Conservation (phyloP, 1,284 basidiomycete species). For the Coniferiporia weirii region DNA sequence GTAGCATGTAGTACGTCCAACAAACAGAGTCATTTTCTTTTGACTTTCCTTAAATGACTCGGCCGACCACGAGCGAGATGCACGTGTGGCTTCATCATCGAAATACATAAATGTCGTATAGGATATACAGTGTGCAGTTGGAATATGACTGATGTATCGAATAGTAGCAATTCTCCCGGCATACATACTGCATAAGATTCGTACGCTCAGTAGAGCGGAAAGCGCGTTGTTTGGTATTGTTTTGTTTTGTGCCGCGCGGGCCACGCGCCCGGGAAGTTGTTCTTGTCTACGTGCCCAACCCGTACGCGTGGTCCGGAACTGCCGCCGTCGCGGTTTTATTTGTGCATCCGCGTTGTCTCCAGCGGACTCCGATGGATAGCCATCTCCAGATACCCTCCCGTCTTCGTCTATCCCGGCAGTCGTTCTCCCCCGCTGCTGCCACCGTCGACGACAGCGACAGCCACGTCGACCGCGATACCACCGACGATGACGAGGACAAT, state of each 20-base stretch:
- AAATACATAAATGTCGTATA: too few species aligned
- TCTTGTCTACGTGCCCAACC: constrained; percentile 1
- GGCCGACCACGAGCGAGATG: too few species aligned
- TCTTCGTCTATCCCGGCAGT: constrained; percentile 23
- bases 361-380: constrained; percentile 1
- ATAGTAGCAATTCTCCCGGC: too few species aligned
- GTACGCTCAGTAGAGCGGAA: neutral
- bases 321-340: neutral
- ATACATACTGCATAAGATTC: neutral
- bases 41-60: too few species aligned
- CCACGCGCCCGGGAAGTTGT: neutral
- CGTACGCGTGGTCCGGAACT: neutral
- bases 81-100: too few species aligned
- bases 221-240: constrained; percentile 12
- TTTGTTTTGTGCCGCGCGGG: neutral
- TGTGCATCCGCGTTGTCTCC: neutral
- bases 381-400: constrained; percentile 21
- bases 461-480: constrained; percentile 11
- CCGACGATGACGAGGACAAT: constrained; percentile 29
- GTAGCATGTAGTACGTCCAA: too few species aligned
- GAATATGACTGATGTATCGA: too few species aligned
- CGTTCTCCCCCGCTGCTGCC: constrained; percentile 28
- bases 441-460: constrained; percentile 13
- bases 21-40: too few species aligned
- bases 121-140: too few species aligned